Conservation (phyloP, 805 yeast genomes). For the Cyberlindnera suaveolens region DNA sequence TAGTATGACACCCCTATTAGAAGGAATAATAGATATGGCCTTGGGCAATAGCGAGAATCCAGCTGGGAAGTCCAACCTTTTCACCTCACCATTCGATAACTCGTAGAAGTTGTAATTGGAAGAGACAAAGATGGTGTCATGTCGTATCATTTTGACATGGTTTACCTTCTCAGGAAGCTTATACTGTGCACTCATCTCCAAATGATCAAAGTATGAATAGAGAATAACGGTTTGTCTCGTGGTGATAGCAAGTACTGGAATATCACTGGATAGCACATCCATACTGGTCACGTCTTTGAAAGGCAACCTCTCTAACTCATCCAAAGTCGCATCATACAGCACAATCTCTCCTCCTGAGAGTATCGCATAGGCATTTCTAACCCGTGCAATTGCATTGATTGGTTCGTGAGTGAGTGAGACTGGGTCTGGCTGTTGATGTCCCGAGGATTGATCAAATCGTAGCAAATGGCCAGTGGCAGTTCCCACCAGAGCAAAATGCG, state of each 20-base stretch:
- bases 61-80: constrained; percentile 1
- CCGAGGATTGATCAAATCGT: constrained; percentile 1
- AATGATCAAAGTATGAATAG: constrained; percentile 15
- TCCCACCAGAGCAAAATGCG: constrained; percentile 1
- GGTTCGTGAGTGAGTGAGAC: constrained; percentile 5
- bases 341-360: constrained; percentile 3
- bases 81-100: constrained; percentile 8
- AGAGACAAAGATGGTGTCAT: constrained; percentile 16
- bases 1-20: constrained; percentile 1
- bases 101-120: constrained; percentile 19
- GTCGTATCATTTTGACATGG: constrained; percentile 18
- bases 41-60: background rate
- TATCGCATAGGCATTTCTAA: constrained; percentile 1
- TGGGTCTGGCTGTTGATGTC: background rate
- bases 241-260: constrained; percentile 9
- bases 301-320: constrained; percentile 15
- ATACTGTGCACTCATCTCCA: constrained; percentile 22
- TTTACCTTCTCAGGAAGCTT: constrained; percentile 23
- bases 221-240: constrained; percentile 13
- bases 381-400: constrained; percentile 1
- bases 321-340: constrained; percentile 9
- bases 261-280: constrained; percentile 1
- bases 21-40: background rate
- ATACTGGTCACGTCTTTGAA: constrained; percentile 10
- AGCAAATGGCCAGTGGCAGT: constrained; percentile 7